These are phyloP conservation scores for Aechmea fasciata DNA, from an alignment of 176 grass and related monocot species.

Conservation along the genomic window DNA sequence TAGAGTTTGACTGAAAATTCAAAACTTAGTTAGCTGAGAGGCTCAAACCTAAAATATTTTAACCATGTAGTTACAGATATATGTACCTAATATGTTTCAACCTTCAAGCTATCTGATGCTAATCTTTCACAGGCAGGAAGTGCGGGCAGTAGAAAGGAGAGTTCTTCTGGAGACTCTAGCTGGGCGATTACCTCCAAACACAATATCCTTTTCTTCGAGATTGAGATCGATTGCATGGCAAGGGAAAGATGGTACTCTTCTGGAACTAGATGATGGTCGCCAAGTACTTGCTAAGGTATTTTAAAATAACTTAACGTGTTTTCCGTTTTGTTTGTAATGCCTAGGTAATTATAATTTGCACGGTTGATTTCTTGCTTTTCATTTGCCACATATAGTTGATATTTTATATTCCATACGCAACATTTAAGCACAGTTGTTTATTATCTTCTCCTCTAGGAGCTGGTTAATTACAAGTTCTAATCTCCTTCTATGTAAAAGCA, in stretches of 20 bases:
- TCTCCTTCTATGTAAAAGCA: too few species aligned
- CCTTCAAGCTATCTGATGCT: neutral
- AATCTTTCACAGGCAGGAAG: constrained; percentile 50
- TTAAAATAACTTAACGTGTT: neutral
- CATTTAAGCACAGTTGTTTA: too few species aligned
- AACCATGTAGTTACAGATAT: too few species aligned
- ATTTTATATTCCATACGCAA: too few species aligned
- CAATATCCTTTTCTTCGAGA: constrained; percentile 69
- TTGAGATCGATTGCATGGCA: constrained; percentile 50
- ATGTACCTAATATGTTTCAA: neutral
- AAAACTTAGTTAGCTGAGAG: too few species aligned
- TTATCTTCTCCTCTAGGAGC: too few species aligned
- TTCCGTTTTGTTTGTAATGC: neutral
- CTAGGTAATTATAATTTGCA: too few species aligned
- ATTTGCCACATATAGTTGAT: too few species aligned
- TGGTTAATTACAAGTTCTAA: too few species aligned
- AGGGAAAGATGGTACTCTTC: constrained; percentile 45
- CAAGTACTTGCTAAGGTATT: constrained; percentile 47
- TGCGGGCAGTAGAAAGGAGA: constrained; percentile 64
- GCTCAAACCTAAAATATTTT: too few species aligned
- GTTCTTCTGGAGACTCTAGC: constrained; percentile 71
- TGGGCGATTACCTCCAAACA: constrained; percentile 38
- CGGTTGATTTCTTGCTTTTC: too few species aligned
- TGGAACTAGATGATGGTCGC: constrained; percentile 65
- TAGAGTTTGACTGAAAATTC: neutral